Conservation (phyloP, 495 filamentous ascomycete genomes). For the Ascodesmis nigricans region DNA sequence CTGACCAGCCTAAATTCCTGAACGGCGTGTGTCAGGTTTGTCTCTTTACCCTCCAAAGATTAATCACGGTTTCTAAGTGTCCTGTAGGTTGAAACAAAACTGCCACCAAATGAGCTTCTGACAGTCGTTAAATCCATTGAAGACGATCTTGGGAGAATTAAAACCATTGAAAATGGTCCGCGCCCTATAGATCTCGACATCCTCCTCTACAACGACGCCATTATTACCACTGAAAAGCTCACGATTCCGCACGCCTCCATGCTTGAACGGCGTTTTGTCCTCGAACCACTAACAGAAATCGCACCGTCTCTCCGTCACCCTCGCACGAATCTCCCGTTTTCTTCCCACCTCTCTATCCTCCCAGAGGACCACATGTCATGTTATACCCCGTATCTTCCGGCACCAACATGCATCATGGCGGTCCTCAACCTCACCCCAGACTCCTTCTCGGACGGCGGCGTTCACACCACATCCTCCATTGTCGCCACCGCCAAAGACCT, state of each 20-base stretch:
- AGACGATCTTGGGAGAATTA: constrained; percentile 53
- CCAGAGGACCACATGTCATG: too few relatives aligned
- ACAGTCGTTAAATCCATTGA: constrained; percentile 69
- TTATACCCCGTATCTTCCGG: constrained; percentile 26
- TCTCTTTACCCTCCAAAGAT: background rate
- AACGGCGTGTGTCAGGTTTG: constrained; percentile 84
- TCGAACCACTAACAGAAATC: constrained; percentile 63
- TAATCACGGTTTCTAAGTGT: background rate
- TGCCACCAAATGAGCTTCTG: constrained; percentile 52
- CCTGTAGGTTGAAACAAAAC: constrained; percentile 55
- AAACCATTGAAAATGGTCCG: constrained; percentile 79
- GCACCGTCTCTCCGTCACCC: constrained; percentile 17
- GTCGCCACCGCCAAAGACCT: constrained; percentile 32
- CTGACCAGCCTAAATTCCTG: constrained; percentile 67
- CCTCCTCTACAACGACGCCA: constrained; percentile 55
- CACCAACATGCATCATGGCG: constrained; percentile 65
- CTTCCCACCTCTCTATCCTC: constrained; percentile 43
- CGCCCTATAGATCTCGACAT: constrained; percentile 89
- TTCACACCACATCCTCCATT: constrained; percentile 28
- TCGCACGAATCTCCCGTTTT: constrained; percentile 19
- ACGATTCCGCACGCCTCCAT: constrained; percentile 71
- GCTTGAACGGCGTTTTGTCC: constrained; percentile 79
- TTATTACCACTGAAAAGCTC: constrained; percentile 43
- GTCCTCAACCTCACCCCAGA: constrained; percentile 92
- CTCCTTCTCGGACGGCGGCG: constrained; percentile 86